Evolutionary conservation across 129 eudicot genomes (phyloP).

Genomic region (Pittosporum tobira): DNA sequence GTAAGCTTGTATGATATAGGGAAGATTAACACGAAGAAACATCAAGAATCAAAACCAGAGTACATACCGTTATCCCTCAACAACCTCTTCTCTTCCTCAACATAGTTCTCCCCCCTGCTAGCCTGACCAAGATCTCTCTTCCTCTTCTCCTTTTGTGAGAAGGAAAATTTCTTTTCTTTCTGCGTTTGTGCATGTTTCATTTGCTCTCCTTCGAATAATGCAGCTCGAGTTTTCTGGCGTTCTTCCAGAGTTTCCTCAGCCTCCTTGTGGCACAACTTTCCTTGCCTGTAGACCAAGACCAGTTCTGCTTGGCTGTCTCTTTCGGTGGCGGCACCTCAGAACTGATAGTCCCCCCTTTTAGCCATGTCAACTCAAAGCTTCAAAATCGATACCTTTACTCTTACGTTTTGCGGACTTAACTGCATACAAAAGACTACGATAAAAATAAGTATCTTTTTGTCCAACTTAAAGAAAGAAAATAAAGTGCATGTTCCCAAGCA

Average conservation of each 20-base stretch:
- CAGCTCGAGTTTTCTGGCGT: conserved; percentile 61
- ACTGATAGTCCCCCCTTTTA: conserved; percentile 80
- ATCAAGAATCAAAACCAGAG: conserved; percentile 83
- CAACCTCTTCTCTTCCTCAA: conserved; percentile 92
- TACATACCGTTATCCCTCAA: conserved; percentile 82
- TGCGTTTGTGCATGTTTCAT: conserved; percentile 37
- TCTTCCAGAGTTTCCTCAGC: conserved; percentile 72
- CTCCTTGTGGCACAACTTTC: conserved; percentile 48
- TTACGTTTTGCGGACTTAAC: conserved; percentile 42
- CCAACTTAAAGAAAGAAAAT: neutral
- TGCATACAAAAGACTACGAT: conserved; percentile 19
- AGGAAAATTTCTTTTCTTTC: conserved; percentile 49
- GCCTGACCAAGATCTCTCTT: conserved; percentile 96
- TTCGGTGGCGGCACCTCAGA: conserved; percentile 80
- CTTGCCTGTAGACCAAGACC: conserved; percentile 83
- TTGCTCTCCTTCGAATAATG: conserved; percentile 61
- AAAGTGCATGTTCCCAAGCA: neutral
- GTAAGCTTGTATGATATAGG: no score
- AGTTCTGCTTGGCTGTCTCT: conserved; percentile 42
- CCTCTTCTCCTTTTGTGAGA: conserved; percentile 90
- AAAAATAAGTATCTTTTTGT: neutral
- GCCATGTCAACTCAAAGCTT: conserved; percentile 72
- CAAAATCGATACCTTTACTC: conserved; percentile 72
- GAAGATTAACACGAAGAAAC: neutral
- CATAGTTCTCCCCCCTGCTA: conserved; percentile 90